Evolutionary conservation across 352 stramenopile genomes (phyloP), one percentile per base, ranked within the genome.

Genomic region (Phytophthora foliorum): DNA sequence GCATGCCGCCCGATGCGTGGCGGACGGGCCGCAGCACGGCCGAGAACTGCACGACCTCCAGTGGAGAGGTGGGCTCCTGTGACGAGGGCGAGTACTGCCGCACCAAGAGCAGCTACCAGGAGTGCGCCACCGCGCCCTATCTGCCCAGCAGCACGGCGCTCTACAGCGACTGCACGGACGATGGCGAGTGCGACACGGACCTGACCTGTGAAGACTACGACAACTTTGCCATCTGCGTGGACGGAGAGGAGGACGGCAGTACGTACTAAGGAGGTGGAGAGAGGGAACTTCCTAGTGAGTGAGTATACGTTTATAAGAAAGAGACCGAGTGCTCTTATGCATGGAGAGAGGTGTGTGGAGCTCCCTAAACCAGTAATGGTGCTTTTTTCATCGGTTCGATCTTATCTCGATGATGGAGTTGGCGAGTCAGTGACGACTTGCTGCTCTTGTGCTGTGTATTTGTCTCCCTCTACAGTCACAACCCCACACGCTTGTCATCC

Each of bases 11-110:
- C 7, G 81, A 89, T 34, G 70, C 76, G 14, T 85, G 73, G 74
- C 78, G 81, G 39, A 63, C 76, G 41, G 69, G 57, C 4, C 78
- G 81, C 7, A 48, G 34, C 14, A 69, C 51, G 3, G 67, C 75
- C 17, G 46, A 67, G n/a, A 69, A 54, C 31, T 89, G 80, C 68
- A 77, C 65, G n/a, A 82, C 61, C 3, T 75, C 69, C 9, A 72
- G 64, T 32, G 77, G 77, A 17, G 63, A 76, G 25, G 45, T 57
- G 27, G 57, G 58, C 25, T 21, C 48, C 6, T 89, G 80, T 57
- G 75, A 89, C 44, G 50, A 68, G n/a, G 74, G 72, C 69, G 70
- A 86, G 55, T 89, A 89, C 64, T 89, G 80, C 56, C 80, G 78
- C 65, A 85, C 77, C 39, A 86, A 89, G 66, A 62, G 53, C 60